A percentile compares a stretch with the other conserved stretches of the same genome.
phyloP scores from a whole-genome alignment of 2,329 filamentous ascomycete genomes.

The Apiospora koreana region DNA sequence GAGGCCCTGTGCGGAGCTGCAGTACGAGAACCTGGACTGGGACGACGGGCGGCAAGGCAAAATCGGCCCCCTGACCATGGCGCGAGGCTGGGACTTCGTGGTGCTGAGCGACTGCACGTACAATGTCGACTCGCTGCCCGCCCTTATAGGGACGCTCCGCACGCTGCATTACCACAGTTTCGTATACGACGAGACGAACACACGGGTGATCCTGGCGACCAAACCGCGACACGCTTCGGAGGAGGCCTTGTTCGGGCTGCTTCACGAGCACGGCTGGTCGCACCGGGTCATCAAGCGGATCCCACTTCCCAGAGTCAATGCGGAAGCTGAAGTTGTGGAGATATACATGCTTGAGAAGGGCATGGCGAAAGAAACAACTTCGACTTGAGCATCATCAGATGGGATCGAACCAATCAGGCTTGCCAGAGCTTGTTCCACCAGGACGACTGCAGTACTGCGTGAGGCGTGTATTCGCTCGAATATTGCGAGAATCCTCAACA shows the following conservation, averaged over 20 bases:
- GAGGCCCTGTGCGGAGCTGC: conserved; percentile 25
- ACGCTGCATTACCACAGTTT: conserved; percentile 45
- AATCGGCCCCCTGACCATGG: conserved; percentile 43
- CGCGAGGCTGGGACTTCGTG: conserved; percentile 51
- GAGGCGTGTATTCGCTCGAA: too few species aligned
- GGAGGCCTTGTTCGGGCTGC: conserved; percentile 46
- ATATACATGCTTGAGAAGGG: conserved; percentile 51
- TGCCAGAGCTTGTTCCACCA: too few species aligned
- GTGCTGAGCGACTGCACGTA: conserved; percentile 64
- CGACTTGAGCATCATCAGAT: too few species aligned
- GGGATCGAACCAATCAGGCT: background rate
- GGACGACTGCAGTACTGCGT: too few species aligned
- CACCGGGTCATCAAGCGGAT: conserved; percentile 42
- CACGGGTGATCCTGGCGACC: conserved; percentile 54
- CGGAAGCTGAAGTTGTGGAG: conserved; percentile 48
- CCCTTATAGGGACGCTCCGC: conserved; percentile 54
- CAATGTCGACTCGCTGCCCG: conserved; percentile 57
- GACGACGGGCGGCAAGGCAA: conserved; percentile 47
- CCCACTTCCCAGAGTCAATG: conserved; percentile 47
- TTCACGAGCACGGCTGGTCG: conserved; percentile 47
- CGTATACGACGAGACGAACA: conserved; percentile 20
- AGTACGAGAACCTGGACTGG: conserved; percentile 61
- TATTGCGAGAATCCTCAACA: too few species aligned
- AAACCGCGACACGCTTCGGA: conserved; percentile 59
- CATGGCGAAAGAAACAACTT: background rate